Percentiles rank a stretch among this genome's conserved stretches.
These are phyloP conservation scores for Exophiala phaeomuriformis DNA, from an alignment of 2,329 filamentous ascomycete species.

Conservation along the genomic window DNA sequence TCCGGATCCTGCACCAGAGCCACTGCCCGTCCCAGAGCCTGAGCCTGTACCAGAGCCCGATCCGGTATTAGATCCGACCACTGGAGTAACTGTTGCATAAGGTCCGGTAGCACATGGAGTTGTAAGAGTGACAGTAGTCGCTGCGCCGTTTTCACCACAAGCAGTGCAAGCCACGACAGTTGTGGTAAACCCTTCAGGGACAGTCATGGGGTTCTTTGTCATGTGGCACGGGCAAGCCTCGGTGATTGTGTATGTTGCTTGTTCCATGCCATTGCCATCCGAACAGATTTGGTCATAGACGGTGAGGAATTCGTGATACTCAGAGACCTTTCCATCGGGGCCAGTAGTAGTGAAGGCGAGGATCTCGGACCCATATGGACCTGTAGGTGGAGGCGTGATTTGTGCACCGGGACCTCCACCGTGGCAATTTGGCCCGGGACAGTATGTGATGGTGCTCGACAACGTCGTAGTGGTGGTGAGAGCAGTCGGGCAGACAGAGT, in stretches of 20 bases:
- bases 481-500: conserved; percentile 25
- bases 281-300: conserved; percentile 26
- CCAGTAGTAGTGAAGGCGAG: conserved; percentile 24
- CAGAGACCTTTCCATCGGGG: conserved; percentile 21
- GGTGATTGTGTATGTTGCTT: conserved; percentile 31
- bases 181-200: conserved; percentile 24
- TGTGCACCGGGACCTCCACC: conserved; percentile 13
- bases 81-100: conserved; percentile 22
- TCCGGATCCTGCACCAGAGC: conserved; percentile 10
- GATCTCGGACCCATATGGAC: conserved; percentile 11
- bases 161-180: conserved; percentile 22
- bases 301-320: conserved; percentile 27
- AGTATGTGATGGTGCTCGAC: conserved; percentile 25
- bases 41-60: conserved; percentile 19
- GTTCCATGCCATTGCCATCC: conserved; percentile 21
- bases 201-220: conserved; percentile 11
- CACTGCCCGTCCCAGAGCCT: conserved; percentile 3
- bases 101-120: conserved; percentile 24
- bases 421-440: conserved; percentile 18
- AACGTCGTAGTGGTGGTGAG: conserved; percentile 25
- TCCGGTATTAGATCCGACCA: conserved; percentile 2
- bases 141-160: conserved; percentile 17
- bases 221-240: conserved; percentile 28
- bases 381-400: conserved; percentile 17
- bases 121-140: conserved; percentile 23